Percentiles rank a stretch among this genome's conserved stretches.
phyloP scores from a whole-genome alignment of 2,329 filamentous ascomycete genomes.

The Penicillium carneum region DNA sequence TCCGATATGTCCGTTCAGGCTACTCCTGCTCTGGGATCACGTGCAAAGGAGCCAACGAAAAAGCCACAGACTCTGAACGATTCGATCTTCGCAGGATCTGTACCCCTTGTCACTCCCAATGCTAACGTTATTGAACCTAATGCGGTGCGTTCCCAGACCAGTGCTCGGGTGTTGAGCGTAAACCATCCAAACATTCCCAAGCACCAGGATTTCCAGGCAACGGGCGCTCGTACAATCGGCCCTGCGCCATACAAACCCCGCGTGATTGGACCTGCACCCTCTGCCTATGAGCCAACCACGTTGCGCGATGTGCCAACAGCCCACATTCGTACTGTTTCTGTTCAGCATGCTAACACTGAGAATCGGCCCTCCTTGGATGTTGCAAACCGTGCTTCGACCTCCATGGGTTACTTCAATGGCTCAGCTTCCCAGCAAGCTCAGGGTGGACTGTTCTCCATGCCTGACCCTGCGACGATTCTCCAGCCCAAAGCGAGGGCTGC shows the following conservation, averaged over 20 bases:
- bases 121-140: background rate
- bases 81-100: constrained; percentile 3
- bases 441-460: constrained; percentile 1
- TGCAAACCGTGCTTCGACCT: background rate
- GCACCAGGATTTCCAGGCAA: background rate
- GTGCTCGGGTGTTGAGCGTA: background rate
- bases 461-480: background rate
- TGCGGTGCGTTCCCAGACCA: background rate
- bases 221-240: constrained; percentile 1
- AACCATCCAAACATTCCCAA: background rate
- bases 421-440: background rate
- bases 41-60: background rate
- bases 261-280: background rate
- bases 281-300: background rate
- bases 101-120: background rate
- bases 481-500: background rate
- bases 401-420: background rate
- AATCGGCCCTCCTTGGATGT: background rate
- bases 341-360: background rate
- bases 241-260: constrained; percentile 5
- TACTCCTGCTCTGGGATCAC: background rate
- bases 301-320: background rate
- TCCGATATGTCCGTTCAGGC: background rate
- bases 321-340: background rate
- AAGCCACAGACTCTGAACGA: background rate